Percentiles rank a stretch among this genome's conserved stretches.
These are phyloP conservation scores for Aspergillus transmontanensis DNA, from an alignment of 2,329 filamentous ascomycete species.

Conservation along the genomic window DNA sequence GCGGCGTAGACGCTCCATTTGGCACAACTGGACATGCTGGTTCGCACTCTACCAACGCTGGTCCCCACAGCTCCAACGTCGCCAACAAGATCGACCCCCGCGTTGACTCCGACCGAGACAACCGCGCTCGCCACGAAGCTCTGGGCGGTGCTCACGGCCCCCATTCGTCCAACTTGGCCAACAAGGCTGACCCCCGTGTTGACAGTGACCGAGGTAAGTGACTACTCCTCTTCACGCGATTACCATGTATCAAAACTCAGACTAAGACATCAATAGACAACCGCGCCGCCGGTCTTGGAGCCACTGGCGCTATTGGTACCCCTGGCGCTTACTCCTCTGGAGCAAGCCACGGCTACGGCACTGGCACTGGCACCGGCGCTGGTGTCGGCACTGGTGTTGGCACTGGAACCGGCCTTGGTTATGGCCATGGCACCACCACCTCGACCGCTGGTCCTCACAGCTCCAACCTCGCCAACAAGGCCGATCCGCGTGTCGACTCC, in stretches of 20 bases:
- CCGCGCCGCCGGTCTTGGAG: conserved; percentile 7
- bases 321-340: conserved; percentile 10
- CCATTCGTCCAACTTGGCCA: conserved; percentile 49
- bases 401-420: conserved; percentile 11
- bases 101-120: conserved; percentile 17
- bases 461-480: conserved; percentile 33
- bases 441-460: conserved; percentile 41
- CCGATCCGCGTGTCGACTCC: conserved; percentile 37
- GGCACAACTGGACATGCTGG: background rate
- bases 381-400: conserved; percentile 8
- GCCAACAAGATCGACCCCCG: conserved; percentile 22
- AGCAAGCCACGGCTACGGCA: conserved; percentile 13
- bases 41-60: conserved; percentile 3
- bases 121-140: conserved; percentile 16
- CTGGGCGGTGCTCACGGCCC: conserved; percentile 35
- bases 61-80: conserved; percentile 34
- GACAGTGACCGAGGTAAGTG: conserved; percentile 19
- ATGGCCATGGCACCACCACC: conserved; percentile 10
- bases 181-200: conserved; percentile 54
- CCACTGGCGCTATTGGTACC: conserved; percentile 1
- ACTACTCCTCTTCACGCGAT: background rate
- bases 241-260: background rate
- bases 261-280: conserved; percentile 9
- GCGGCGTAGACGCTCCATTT: background rate
- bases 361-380: conserved; percentile 16